Evolutionary conservation across 73 alveolate genomes (phyloP).

Genomic region (Paramecium tetraurelia): DNA sequence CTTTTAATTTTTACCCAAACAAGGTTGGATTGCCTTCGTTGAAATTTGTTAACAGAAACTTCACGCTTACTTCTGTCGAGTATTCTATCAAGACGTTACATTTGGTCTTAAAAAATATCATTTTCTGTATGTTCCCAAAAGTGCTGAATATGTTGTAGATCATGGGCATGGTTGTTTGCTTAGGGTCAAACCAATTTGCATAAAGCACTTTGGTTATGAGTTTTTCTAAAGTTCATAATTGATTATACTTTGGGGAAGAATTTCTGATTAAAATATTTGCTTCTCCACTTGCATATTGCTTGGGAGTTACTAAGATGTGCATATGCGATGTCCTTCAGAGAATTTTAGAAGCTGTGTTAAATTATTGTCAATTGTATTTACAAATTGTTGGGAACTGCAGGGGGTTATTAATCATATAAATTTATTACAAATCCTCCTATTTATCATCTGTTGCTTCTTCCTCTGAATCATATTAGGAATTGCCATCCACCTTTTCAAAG

Average conservation of each 20-base stretch:
- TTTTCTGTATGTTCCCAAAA: conserved; percentile 51
- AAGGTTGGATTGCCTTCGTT: not conserved
- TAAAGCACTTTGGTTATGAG: conserved; percentile 50
- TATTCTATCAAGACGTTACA: conserved; percentile 53
- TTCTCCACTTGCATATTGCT: not conserved
- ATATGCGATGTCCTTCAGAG: not conserved
- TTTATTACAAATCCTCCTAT: not conserved
- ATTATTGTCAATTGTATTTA: not conserved
- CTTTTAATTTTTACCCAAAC: conserved; percentile 42
- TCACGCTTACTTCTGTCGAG: conserved; percentile 20
- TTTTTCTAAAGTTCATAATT: not conserved
- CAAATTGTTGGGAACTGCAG: not conserved
- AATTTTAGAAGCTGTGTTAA: not conserved
- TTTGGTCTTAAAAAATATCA: conserved; percentile 51
- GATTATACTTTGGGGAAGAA: not conserved
- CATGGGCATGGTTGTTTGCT: conserved; percentile 13
- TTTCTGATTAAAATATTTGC: conserved; percentile 1
- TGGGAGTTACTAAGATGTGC: not conserved
- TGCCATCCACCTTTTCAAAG: not conserved
- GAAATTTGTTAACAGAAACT: conserved; percentile 7
- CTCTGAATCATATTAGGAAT: not conserved
- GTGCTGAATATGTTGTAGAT: conserved; percentile 54
- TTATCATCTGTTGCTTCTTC: not conserved
- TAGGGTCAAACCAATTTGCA: conserved; percentile 61
- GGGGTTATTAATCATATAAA: not conserved